Conservation (phyloP, 768 basidiomycete genomes). For the Neoboletus brunneissimus region DNA sequence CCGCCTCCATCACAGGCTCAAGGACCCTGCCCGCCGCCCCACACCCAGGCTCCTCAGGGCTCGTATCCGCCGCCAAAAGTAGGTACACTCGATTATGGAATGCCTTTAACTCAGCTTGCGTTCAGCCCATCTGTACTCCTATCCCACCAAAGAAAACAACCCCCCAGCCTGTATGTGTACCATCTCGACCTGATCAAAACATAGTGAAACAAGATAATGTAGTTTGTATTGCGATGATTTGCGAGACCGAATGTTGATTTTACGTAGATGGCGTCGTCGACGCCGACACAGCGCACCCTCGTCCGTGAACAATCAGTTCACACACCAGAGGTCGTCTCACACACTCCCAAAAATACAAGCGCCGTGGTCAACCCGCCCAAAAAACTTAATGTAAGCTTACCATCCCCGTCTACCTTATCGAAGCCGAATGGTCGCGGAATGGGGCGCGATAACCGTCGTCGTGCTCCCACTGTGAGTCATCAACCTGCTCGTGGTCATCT, state of each 20-base stretch:
- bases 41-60: too few relatives aligned
- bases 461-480: slow-evolving; percentile 2
- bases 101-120: background rate
- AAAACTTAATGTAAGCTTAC: background rate
- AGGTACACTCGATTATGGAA: too few relatives aligned
- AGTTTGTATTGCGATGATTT: background rate
- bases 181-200: background rate
- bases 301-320: background rate
- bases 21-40: too few relatives aligned
- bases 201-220: background rate
- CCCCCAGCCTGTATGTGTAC: background rate
- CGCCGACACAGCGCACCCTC: background rate
- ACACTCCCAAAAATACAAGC: background rate
- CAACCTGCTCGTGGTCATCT: background rate
- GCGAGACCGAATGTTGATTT: background rate
- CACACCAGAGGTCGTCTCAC: background rate
- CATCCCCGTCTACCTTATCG: slow-evolving; percentile 12
- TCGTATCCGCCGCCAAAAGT: too few relatives aligned
- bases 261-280: slow-evolving; percentile 3
- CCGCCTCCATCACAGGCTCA: too few relatives aligned
- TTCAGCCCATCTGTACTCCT: slow-evolving; percentile 1
- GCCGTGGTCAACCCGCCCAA: background rate
- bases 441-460: background rate
- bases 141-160: background rate
- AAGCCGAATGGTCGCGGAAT: background rate